Evolutionary conservation across 768 basidiomycete genomes (phyloP), one percentile per base, ranked within the genome.

Genomic region (Lactarius trivialis): DNA sequence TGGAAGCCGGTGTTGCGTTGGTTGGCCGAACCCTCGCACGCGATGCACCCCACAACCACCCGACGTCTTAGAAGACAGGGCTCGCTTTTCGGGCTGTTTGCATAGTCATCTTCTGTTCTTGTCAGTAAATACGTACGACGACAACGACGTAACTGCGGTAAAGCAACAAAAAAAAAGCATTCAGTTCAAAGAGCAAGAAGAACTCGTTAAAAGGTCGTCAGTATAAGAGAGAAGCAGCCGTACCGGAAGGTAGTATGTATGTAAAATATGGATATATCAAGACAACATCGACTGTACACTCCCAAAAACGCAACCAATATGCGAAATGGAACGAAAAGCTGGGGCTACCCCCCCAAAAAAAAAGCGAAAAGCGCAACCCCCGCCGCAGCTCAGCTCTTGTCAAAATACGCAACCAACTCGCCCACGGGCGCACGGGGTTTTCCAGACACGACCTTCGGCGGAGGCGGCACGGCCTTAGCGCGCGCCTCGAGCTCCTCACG

Each of bases 341-440:
- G 21, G 5, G 24, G 21, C 45, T 45, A 45, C 45, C 45, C 45
- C 5, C 45, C 45, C 21, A 43, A 43, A n/a, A 43, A 21, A 21
- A 21, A 19, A 0, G 2, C 0, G 30, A 39, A 17, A 37, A 39
- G 14, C 37, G 36, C 37, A 43, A 8, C 7, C 41, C 8, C 3
- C 41, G 9, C 37, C 6, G 17, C 21, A 24, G 39, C 45, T 64
- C 56, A 55, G 41, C 55, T 55, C 64, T 56, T 58, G 33, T 92
- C 88, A 68, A 93, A 93, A 73, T 88, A 93, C n/a, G 89, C 89
- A 15, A 91, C 88, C 48, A 93, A 73, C 69, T 92, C 82, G 11
- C 85, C 87, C 45, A 93, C 80, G 0, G 88, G 83, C 15, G 89
- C 81, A 75, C 91, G 91, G 57, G 78, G 83, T 48, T 75, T 78